Base-by-base conservation (phyloP, 106 monocot genomes). In the Amphibolis antarctica region DNA sequence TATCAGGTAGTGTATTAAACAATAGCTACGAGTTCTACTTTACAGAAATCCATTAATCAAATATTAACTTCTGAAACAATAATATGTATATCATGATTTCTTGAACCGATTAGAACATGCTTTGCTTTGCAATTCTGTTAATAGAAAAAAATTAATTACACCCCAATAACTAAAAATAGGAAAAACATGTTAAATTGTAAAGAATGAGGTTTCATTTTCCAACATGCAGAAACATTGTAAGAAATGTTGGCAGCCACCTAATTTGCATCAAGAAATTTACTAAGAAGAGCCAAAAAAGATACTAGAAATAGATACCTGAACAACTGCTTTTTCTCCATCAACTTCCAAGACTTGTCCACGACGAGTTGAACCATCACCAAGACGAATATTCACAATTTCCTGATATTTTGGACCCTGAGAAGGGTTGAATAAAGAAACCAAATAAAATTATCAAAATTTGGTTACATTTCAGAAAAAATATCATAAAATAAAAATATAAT, bases 311-410 rank as follows among this genome's bases (percentile, higher is more conserved):
- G 57, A 57, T 28, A 61, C 94, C 96, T 96, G 96, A 42, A 96
- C 96, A 76, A 96, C 89, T 71, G 96, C 96, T 57, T 89, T 96
- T 72, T 96, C 96, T 10, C 96, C 96, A 76, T 96, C 96, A 76
- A 96, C 96, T 70, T 96, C 96, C 62, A 96, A 71, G 56, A 96
- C 96, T 69, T 96, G 96, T 42, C 96, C 96, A 76, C 96, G 96
- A 46, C 96, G 86, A 62, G 74, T 89, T 52, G 89, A 82, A 47
- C 96, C 96, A 84, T 96, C 96, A 44, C 89, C 96, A n/a, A 96
- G 59, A 64, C 89, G 68, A 52, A 96, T 96, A 58, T 96, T 96
- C 50, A 96, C 96, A 82, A 96, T 96, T 69, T 96, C 96, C 66
- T 96, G 96, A 62, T 86, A 96, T 60, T 96, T 96, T 2, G 96